Evolutionary conservation across 768 basidiomycete genomes (phyloP).

Genomic region (Nidula microcarpa): DNA sequence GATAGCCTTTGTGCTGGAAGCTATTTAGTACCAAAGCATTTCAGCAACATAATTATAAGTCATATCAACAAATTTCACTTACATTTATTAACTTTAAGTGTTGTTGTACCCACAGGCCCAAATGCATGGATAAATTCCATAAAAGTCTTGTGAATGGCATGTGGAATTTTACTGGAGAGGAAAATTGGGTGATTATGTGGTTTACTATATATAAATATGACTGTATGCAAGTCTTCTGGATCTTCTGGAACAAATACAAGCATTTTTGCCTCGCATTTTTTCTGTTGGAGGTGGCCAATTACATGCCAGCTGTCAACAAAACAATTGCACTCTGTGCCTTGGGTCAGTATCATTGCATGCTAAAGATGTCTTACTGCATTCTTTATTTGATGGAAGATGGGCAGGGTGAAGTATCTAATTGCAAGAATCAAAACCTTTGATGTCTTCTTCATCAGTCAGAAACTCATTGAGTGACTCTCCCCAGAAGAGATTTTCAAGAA

Average conservation of each 20-base stretch:
- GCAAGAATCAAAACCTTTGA: too few relatives aligned
- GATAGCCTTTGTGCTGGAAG: not conserved
- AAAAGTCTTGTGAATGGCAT: not conserved
- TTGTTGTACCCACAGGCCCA: not conserved
- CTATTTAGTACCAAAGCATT: not conserved
- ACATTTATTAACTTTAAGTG: not conserved
- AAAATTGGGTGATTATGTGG: not conserved
- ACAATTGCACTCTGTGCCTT: too few relatives aligned
- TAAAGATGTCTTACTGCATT: too few relatives aligned
- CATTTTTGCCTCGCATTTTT: too few relatives aligned
- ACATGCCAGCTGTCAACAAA: too few relatives aligned
- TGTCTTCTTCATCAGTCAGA: too few relatives aligned
- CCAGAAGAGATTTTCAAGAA: too few relatives aligned
- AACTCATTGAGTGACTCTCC: too few relatives aligned
- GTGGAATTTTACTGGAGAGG: not conserved
- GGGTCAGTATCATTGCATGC: too few relatives aligned
- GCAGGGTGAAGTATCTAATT: too few relatives aligned
- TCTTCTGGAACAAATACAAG: not conserved
- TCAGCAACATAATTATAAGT: not conserved
- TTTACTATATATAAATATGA: not conserved
- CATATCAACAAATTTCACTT: not conserved
- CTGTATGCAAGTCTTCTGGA: not conserved
- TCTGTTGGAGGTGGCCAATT: too few relatives aligned
- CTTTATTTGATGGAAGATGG: too few relatives aligned
- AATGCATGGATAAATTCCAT: not conserved